Evolutionary conservation across 768 basidiomycete genomes (phyloP), one percentile per base, ranked within the genome.

Genomic region (Kwoniella heveanensis): DNA sequence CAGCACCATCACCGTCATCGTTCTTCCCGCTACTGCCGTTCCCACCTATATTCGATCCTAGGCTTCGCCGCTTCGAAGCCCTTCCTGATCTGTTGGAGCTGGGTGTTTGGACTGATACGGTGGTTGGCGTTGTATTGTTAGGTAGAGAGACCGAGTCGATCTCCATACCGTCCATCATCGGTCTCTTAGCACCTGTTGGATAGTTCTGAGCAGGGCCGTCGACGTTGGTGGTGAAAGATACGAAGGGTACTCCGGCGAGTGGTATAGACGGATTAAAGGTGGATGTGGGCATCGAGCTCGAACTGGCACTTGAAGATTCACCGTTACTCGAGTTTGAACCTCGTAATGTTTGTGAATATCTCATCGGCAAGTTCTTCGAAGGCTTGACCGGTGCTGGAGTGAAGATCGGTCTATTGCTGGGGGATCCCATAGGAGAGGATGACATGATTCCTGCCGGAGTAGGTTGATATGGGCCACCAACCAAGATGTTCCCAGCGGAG

Each of bases 41-140:
- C 4, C 39, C 39, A 17, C 39, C 39, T 9, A 44, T 7, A 19
- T 44, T 44, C 19, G 39, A 44, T 22, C 67, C 67, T 51, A 72
- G 8, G 57, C 62, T 72, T 39, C 71, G 55, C 25, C 71, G 54
- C 65, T 72, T 71, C 26, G 65, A 21, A 24, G 67, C 49, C 48
- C 71, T 47, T 53, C 65, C 63, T 17, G 46, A 49, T 48, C 46
- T 54, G 44, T 36, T 55, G n/a, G 50, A 24, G 17, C 25, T 19
- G 19, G 55, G 54, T 1, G 55, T 56, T 36, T 56, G 62, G 1
- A 51, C 44, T 30, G 54, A 46, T 3, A 57, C 2, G 13, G 2
- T 54, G 9, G 6, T 25, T 22, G 39, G 4, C 8, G 53, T 37
- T 9, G n/a, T 56, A 39, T 10, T 27, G 21, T 39, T 2, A 29